Evolutionary conservation across 2,329 filamentous ascomycete genomes (phyloP), one percentile per base, ranked within the genome.

Genomic region (Lachnellula hyalina): DNA sequence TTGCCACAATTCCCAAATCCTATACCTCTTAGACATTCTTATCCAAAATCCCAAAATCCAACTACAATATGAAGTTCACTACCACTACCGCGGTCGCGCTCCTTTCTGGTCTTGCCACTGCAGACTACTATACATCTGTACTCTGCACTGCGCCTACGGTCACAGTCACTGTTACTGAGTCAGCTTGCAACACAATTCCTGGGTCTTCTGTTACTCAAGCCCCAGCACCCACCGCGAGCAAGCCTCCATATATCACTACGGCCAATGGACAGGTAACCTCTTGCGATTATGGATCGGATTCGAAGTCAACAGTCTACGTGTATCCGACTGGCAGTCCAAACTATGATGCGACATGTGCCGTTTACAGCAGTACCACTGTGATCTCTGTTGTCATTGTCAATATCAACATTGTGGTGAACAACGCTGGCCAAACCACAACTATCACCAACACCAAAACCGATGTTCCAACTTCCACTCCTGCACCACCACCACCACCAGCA

Each of bases 381-480:
- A n/a, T 55, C 15, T 46, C 34, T 47, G 49, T 55, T 11, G 36
- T 46, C 42, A 38, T 51, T 25, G 41, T 55, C 17, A 36, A 47
- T 21, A 55, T 55, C 45, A 52, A 52, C 32, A 36, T 55, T 4
- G 42, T 42, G 6, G 35, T 55, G 12, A 55, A 51, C 23, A 55
- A 55, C 11, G 46, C 46, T 32, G 49, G 53, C 12, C 25, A 42
- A 8, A 47, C 53, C 9, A 35, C 25, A 4, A 51, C 44, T 34
- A 35, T 55, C 6, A 55, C 45, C 11, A 52, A 12, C 5, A 55
- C 53, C 4, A 52, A 52, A 49, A 55, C 38, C 19, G 53, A 52
- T 12, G 11, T 38, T 8, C 49, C 49, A 48, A 52, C 53, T n/a
- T 55, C 21, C 14, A 55, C 52, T 21, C 52, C 53, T 23, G 46